Evolutionary conservation across 768 basidiomycete genomes (phyloP), one percentile per base, ranked within the genome.

Genomic region (Naganishia randhawae): DNA sequence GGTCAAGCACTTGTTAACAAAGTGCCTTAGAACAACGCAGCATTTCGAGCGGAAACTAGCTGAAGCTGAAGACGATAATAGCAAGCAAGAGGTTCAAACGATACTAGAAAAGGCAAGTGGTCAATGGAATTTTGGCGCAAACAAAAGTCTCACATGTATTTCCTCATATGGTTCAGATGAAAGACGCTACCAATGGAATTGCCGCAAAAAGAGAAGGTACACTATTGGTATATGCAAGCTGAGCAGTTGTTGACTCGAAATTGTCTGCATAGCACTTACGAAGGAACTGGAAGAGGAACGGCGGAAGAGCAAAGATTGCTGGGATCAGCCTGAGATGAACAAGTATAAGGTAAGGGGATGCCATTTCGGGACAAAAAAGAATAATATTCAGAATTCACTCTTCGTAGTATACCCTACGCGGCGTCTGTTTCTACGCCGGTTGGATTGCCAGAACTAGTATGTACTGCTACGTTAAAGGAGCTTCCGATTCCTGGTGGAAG

Each of bases 361-460:
- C 2, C 22, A 25, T 22, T 3, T 22, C 25, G 22, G 4, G 17
- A 2, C 6, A 25, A 22, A 25, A 4, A 29, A 52, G 51, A 14
- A 29, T 7, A 29, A 33, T 35, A 11, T 39, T 61, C 22, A 61
- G 2, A 25, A 8, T 14, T 61, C 39, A 19, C n/a, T 27, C 7
- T 48, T 22, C 57, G 4, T 25, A 61, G 57, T 61, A 61, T 27
- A 61, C 57, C 3, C 16, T 61, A 39, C 35, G 57, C 11, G 57
- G 57, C 27, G 57, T 61, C 25, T 61, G 57, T 61, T 61, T 61
- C 57, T 61, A 61, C 16, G 57, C 57, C 14, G 57, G 57, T 6
- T 61, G 57, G 57, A 61, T 61, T 22, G 57, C 57, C 7, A 61
- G 57, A 39, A 61, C 57, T 25, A 61, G 57, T 22, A 61, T 61